phyloP scores from a whole-genome alignment of 2,329 filamentous ascomycete species.

The Dothideomycetes sp. region DNA sequence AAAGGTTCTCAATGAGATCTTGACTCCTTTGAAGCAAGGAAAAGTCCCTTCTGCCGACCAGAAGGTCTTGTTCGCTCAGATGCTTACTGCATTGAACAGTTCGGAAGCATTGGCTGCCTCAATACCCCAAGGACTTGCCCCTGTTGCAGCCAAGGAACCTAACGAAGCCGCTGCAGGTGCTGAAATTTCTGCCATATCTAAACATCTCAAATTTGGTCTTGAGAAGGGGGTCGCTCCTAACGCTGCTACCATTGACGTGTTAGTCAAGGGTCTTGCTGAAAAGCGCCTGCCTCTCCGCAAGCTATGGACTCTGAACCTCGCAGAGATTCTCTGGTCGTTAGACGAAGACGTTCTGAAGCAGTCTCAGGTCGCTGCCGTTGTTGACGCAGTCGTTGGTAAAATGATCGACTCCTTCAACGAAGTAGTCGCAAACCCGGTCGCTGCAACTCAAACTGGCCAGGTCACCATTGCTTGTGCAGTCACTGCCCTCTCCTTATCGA shows the following conservation, averaged over 20 bases:
- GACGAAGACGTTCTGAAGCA: slow-evolving; percentile 40
- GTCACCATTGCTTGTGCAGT: slow-evolving; percentile 70
- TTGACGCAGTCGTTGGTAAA: slow-evolving; percentile 43
- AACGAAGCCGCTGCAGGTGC: slow-evolving; percentile 74
- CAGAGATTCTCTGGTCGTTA: slow-evolving; percentile 57
- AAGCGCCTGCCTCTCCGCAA: slow-evolving; percentile 72
- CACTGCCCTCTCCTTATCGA: slow-evolving; percentile 50
- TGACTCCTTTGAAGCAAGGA: slow-evolving; percentile 68
- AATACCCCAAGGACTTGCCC: slow-evolving; percentile 56
- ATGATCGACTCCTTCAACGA: slow-evolving; percentile 68
- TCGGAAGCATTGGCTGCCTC: slow-evolving; percentile 56
- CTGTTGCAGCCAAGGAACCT: slow-evolving; percentile 70
- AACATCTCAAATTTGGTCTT: slow-evolving; percentile 55
- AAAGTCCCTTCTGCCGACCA: slow-evolving; percentile 83
- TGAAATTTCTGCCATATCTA: slow-evolving; percentile 63
- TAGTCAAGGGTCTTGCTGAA: slow-evolving; percentile 73
- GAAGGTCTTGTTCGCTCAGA: slow-evolving; percentile 70
- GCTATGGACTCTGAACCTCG: slow-evolving; percentile 69
- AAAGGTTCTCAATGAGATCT: slow-evolving; percentile 67
- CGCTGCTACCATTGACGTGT: slow-evolving; percentile 58
- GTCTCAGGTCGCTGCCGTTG: slow-evolving; percentile 38
- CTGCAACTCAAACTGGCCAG: slow-evolving; percentile 73
- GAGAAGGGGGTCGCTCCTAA: slow-evolving; percentile 52
- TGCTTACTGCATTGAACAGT: slow-evolving; percentile 57
- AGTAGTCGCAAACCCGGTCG: slow-evolving; percentile 64